Evolutionary conservation across 23 red algal genomes (phyloP), one percentile per base, ranked within the genome.

Genomic region (Gracilaria gracilis): DNA sequence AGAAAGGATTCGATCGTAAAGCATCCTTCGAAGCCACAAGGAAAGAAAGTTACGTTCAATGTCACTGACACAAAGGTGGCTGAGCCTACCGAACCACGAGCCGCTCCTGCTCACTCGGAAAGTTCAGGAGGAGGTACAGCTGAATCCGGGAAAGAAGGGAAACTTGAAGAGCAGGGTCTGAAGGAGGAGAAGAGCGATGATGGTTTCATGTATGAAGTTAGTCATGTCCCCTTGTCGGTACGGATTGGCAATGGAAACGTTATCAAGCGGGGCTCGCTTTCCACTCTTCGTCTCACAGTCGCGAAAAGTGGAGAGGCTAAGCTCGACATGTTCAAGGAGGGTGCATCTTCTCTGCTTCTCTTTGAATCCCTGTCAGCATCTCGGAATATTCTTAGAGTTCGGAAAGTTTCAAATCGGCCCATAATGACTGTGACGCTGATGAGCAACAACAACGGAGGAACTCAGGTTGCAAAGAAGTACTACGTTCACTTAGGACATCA

Each of bases 401-500:
- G 72, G 13, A 77, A 77, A 51, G 72, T 77, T 29, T 33, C 72
- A 11, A 48, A 77, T 14, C 38, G 72, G 25, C 38, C 72, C 1
- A 31, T 77, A 77, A 50, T 77, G 72, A 77, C 72, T 77, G 72
- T 77, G 17, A 50, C 72, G 5, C 31, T 77, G 23, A 49, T 77
- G 72, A 77, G 31, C 13, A 77, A 50, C 42, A 77, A 77, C 39
- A 77, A 77, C 19, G 72, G 72, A 6, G 72, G 72, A 31, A 51
- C 40, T 15, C 72, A 77, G 72, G 72, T 77, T 14, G 72, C 72
- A 25, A 77, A 77, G 72, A 77, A 77, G 39, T 77, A 77, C 27
- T 50, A 24, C n/a, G 21, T 77, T 29, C 72, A 77, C 42, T 28
- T 77, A 0, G 72, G 72, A 50, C 23, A 77, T 28, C 72, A 77